phyloP scores from a whole-genome alignment of 2,329 filamentous ascomycete species.

The Xylariaceae sp. region DNA sequence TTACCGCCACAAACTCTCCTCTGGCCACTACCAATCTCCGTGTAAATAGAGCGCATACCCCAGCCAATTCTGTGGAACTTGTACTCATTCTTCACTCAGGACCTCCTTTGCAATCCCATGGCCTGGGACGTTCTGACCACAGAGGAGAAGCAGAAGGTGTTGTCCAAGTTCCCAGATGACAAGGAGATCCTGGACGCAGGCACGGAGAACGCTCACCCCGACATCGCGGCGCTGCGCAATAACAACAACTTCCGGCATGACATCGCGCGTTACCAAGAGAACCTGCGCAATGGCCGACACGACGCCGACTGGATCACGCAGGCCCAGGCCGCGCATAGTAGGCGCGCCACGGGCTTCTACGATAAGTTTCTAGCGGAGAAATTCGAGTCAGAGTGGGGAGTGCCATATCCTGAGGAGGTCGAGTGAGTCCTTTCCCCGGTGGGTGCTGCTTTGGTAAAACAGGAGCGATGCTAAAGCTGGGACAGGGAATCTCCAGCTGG shows the following conservation, averaged over 20 bases:
- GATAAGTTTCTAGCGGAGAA: conserved; percentile 40
- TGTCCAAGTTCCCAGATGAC: conserved; percentile 33
- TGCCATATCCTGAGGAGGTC: conserved; percentile 30
- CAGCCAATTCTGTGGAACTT: conserved; percentile 1
- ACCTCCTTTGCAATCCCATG: conserved; percentile 30
- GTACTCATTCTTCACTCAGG: conserved; percentile 13
- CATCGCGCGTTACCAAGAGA: conserved; percentile 40
- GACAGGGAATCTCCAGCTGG: no score
- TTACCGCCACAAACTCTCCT: conserved; percentile 32
- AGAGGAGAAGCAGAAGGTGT: conserved; percentile 29
- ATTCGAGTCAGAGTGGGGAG: conserved; percentile 46
- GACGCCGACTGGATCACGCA: conserved; percentile 49
- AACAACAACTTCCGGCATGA: conserved; percentile 45
- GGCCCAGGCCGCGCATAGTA: conserved; percentile 47
- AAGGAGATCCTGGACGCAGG: conserved; percentile 32
- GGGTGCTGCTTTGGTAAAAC: no score
- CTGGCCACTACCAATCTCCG: conserved; percentile 30
- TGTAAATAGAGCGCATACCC: conserved; percentile 19
- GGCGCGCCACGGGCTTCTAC: conserved; percentile 45
- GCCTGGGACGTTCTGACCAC: conserved; percentile 34
- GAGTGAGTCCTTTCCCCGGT: not conserved
- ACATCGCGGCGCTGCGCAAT: conserved; percentile 39
- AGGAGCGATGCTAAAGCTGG: no score
- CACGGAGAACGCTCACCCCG: conserved; percentile 29
- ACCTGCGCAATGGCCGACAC: conserved; percentile 44